Conservation (phyloP, 2,329 filamentous ascomycete genomes). For the Bretziella fagacearum region DNA sequence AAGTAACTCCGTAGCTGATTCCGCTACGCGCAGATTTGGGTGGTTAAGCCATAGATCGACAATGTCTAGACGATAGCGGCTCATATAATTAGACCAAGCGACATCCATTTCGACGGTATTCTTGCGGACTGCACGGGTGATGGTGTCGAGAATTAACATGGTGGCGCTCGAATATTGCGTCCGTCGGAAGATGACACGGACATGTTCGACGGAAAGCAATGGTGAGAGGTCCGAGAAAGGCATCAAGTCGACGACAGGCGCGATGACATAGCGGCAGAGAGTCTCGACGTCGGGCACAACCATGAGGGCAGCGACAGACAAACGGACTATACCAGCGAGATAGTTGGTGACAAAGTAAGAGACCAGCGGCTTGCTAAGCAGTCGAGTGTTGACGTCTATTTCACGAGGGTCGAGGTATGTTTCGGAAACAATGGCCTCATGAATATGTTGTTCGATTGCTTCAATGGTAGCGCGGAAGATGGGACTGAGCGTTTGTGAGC, state of each 20-base stretch:
- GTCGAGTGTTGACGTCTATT: neutral
- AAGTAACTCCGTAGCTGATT: conserved; percentile 6
- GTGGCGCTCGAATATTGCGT: neutral
- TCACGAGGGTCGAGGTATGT: neutral
- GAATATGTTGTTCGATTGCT: conserved; percentile 7
- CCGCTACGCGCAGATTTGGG: neutral
- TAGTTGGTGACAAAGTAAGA: conserved; percentile 5
- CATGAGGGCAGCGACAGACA: conserved; percentile 8
- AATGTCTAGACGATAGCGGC: conserved; percentile 4
- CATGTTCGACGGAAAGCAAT: conserved; percentile 5
- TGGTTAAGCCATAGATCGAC: conserved; percentile 12
- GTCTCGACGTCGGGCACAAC: conserved; percentile 4
- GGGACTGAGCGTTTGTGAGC: conserved; percentile 2
- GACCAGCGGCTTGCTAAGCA: neutral
- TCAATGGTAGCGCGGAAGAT: conserved; percentile 10
- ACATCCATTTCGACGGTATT: conserved; percentile 3
- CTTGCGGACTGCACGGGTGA: neutral
- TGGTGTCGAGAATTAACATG: conserved; percentile 5
- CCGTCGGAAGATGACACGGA: conserved; percentile 3
- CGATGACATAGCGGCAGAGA: conserved; percentile 4
- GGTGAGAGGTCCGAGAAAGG: conserved; percentile 6
- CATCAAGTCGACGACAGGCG: conserved; percentile 3
- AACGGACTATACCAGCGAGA: conserved; percentile 8
- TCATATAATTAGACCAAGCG: conserved; percentile 4
- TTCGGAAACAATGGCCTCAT: conserved; percentile 1